These are phyloP conservation scores for Neohortaea acidophila DNA, from an alignment of 495 filamentous ascomycete genomes.

Conservation along the genomic window DNA sequence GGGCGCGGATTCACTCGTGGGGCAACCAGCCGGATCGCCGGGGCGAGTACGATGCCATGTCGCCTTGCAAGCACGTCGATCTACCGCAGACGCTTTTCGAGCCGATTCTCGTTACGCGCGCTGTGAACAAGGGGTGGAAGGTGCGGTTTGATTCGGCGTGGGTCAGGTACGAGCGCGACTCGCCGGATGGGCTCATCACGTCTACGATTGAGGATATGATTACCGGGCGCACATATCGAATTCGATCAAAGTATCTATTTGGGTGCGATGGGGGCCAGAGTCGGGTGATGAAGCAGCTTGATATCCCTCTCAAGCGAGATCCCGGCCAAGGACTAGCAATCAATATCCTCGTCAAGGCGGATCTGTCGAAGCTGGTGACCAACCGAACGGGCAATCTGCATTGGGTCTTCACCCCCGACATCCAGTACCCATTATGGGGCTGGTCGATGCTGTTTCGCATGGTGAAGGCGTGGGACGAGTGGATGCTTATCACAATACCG, in stretches of 20 bases:
- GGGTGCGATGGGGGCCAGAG: conserved; percentile 43
- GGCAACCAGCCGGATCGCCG: conserved; percentile 33
- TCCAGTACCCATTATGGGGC: conserved; percentile 28
- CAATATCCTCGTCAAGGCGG: conserved; percentile 38
- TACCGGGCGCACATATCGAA: conserved; percentile 27
- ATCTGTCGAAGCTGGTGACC: conserved; percentile 35
- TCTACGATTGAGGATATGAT: conserved; percentile 31
- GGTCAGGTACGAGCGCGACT: conserved; percentile 21
- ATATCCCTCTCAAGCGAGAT: conserved; percentile 34
- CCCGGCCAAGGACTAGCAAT: conserved; percentile 40
- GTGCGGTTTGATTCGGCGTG: conserved; percentile 30
- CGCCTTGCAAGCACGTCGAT: conserved; percentile 30
- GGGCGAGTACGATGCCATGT: conserved; percentile 38
- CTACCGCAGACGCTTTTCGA: conserved; percentile 34
- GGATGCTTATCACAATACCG: conserved; percentile 40
- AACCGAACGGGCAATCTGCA: conserved; percentile 41
- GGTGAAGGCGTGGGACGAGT: conserved; percentile 42
- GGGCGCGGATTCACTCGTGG: conserved; percentile 37
- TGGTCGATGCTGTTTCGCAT: conserved; percentile 33
- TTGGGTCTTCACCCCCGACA: conserved; percentile 38
- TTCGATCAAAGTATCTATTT: conserved; percentile 40
- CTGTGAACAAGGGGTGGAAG: conserved; percentile 27
- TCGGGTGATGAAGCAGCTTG: conserved; percentile 34
- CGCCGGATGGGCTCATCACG: conserved; percentile 18
- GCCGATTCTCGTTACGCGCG: conserved; percentile 30